These are phyloP conservation scores for Musa beccarii DNA, from an alignment of 176 grass and related monocot species.

Conservation along the genomic window DNA sequence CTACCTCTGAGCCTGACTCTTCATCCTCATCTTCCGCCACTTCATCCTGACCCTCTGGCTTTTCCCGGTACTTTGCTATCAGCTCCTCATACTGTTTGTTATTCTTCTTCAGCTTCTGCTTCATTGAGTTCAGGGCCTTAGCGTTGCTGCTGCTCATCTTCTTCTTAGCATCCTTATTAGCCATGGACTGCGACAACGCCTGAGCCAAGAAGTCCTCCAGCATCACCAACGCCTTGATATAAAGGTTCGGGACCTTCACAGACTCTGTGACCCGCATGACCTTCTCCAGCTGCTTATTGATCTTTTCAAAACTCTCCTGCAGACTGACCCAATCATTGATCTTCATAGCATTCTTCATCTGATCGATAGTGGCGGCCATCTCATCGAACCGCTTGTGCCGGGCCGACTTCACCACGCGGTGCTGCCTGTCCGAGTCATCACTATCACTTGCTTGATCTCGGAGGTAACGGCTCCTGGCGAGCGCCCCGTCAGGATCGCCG, in stretches of 20 bases:
- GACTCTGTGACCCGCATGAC: constrained; percentile 81
- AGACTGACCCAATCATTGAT: constrained; percentile 96
- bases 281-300: constrained; percentile 98
- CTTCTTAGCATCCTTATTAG: constrained; percentile 94
- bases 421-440: constrained; percentile 63
- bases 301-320: constrained; percentile 81
- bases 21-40: constrained; percentile 32
- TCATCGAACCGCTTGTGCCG: constrained; percentile 82
- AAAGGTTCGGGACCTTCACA: constrained; percentile 55
- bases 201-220: constrained; percentile 83
- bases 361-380: constrained; percentile 68
- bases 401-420: constrained; percentile 55
- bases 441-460: constrained; percentile 35
- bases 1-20: constrained; percentile 20
- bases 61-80: constrained; percentile 48
- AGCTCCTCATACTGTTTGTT: constrained; percentile 85
- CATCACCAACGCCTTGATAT: constrained; percentile 76
- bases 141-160: constrained; percentile 99
- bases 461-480: constrained; percentile 41
- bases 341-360: constrained; percentile 95
- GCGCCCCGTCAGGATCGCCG: neutral
- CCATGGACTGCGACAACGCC: constrained; percentile 29
- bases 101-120: constrained; percentile 95
- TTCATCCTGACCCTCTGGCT: constrained; percentile 58
- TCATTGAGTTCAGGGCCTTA: constrained; percentile 72